Evolutionary conservation across 2,329 filamentous ascomycete genomes (phyloP).

Genomic region (Xylaria hypoxylon): DNA sequence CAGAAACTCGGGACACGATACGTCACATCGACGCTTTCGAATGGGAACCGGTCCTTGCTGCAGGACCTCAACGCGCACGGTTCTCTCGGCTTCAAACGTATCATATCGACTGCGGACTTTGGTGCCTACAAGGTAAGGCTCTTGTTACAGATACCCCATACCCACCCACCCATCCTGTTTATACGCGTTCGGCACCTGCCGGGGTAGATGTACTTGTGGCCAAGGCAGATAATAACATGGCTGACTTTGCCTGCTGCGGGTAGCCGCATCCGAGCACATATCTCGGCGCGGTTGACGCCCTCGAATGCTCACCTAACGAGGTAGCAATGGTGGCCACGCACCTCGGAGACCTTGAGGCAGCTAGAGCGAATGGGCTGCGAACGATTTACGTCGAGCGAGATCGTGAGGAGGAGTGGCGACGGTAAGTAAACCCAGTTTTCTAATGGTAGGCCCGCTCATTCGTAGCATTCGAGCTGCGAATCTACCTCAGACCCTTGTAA

Average conservation of each 20-base stretch:
- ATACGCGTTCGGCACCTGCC: background rate
- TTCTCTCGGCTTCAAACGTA: constrained; percentile 68
- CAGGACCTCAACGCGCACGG: constrained; percentile 71
- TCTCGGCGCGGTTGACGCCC: constrained; percentile 70
- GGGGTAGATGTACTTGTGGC: constrained; percentile 8
- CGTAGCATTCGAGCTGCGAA: background rate
- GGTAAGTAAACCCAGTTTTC: constrained; percentile 25
- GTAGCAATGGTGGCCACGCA: constrained; percentile 85
- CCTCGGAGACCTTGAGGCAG: constrained; percentile 74
- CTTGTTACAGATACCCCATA: constrained; percentile 15
- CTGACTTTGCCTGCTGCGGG: constrained; percentile 29
- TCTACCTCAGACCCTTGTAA: background rate
- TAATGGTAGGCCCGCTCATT: constrained; percentile 12
- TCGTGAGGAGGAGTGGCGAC: constrained; percentile 71
- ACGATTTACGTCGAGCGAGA: constrained; percentile 74
- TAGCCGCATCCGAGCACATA: constrained; percentile 74
- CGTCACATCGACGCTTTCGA: constrained; percentile 76
- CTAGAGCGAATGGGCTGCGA: constrained; percentile 71
- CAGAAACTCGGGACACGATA: constrained; percentile 63
- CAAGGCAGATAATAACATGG: constrained; percentile 6
- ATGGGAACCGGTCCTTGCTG: constrained; percentile 77
- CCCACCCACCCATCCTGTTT: constrained; percentile 2
- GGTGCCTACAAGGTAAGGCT: constrained; percentile 72
- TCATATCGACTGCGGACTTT: constrained; percentile 78
- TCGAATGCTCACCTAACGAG: constrained; percentile 68